These are phyloP conservation scores for Talaromyces stipitatus DNA, from an alignment of 495 filamentous ascomycete species.

Conservation along the genomic window DNA sequence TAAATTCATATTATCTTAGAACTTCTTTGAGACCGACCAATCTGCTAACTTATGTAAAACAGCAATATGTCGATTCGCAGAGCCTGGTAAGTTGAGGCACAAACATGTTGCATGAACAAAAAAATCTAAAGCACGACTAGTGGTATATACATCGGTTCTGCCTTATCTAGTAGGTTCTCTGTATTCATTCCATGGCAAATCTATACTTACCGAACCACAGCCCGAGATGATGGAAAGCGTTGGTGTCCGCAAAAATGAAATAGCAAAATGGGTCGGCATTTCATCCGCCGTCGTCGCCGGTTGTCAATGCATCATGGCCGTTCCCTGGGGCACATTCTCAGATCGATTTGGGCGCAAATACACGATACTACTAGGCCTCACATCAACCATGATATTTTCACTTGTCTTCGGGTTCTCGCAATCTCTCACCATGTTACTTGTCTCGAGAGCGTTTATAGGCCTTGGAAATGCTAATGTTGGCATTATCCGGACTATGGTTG, in stretches of 20 bases:
- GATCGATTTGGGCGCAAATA: constrained; percentile 71
- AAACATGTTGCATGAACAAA: neutral
- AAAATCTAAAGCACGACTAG: constrained; percentile 12
- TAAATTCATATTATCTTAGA: constrained; percentile 29
- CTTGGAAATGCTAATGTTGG: constrained; percentile 72
- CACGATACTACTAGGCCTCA: constrained; percentile 59
- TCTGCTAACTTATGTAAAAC: neutral
- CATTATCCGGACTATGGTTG: constrained; percentile 74
- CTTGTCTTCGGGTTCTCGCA: constrained; percentile 73
- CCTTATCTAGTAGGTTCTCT: constrained; percentile 60
- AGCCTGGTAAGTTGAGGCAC: constrained; percentile 46
- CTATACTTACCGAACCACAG: constrained; percentile 13
- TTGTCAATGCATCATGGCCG: constrained; percentile 63
- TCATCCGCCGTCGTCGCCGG: constrained; percentile 66
- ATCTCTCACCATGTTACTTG: constrained; percentile 62
- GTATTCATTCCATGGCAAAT: neutral
- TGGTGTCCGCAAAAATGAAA: constrained; percentile 58
- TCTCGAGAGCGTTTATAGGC: constrained; percentile 60
- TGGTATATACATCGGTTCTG: constrained; percentile 76
- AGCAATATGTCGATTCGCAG: constrained; percentile 72
- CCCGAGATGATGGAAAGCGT: constrained; percentile 83
- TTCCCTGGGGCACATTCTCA: constrained; percentile 72
- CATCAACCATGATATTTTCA: constrained; percentile 64
- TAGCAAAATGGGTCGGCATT: constrained; percentile 73
- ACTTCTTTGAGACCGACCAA: neutral